A percentile compares a stretch with the other conserved stretches of the same genome.
phyloP scores from a whole-genome alignment of 768 basidiomycete genomes.

The Termitomyces sp. region DNA sequence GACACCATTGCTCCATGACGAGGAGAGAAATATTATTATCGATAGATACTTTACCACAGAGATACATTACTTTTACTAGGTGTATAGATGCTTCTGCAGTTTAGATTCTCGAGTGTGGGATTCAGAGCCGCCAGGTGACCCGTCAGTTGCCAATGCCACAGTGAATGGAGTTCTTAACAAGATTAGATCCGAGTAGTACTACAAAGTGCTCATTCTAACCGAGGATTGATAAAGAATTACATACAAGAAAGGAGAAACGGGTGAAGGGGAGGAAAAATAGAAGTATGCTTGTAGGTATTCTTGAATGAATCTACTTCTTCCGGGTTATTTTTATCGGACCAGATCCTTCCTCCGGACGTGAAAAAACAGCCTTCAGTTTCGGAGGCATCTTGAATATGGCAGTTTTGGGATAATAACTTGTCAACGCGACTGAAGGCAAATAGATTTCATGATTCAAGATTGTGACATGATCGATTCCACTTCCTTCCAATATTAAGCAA shows the following conservation, averaged over 20 bases:
- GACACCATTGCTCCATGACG: too few relatives aligned
- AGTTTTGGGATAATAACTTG: constrained; percentile 1
- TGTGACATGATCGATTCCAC: background rate
- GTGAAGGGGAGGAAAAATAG: too few relatives aligned
- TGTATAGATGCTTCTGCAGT: too few relatives aligned
- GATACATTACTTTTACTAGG: background rate
- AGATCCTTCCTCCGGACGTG: background rate
- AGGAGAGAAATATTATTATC: too few relatives aligned
- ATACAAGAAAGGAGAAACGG: too few relatives aligned
- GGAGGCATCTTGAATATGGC: constrained; percentile 3
- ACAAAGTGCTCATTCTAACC: too few relatives aligned
- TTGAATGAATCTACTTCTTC: too few relatives aligned
- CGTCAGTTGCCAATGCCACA: background rate
- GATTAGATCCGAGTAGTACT: background rate
- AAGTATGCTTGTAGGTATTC: too few relatives aligned
- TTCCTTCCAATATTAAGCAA: constrained; percentile 6
- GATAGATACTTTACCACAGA: background rate
- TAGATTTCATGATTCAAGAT: background rate
- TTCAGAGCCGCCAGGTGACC: too few relatives aligned
- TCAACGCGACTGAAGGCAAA: background rate
- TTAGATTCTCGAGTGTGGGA: too few relatives aligned
- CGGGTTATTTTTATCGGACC: too few relatives aligned
- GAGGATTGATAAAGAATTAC: too few relatives aligned
- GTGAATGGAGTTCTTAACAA: background rate
- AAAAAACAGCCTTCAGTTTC: constrained; percentile 1